Conservation (phyloP, 345 rosid genomes). For the Linum usitatissimum region DNA sequence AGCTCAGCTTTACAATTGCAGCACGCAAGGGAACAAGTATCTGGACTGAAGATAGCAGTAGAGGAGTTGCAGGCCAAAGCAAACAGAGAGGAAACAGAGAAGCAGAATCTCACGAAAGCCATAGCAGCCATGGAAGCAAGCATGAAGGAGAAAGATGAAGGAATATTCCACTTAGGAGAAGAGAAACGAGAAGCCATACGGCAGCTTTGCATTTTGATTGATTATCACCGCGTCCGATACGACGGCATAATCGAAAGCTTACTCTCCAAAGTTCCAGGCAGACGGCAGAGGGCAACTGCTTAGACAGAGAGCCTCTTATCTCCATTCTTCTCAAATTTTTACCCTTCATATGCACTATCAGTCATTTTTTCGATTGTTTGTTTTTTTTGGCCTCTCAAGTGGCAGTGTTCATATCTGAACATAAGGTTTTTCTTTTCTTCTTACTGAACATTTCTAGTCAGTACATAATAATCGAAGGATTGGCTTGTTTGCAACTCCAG, state of each 20-base stretch:
- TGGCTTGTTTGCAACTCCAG: background rate
- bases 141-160: slow-evolving; percentile 38
- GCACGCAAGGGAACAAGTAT: slow-evolving; percentile 28
- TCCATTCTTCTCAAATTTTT: background rate
- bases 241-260: slow-evolving; percentile 32
- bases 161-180: slow-evolving; percentile 40
- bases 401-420: background rate
- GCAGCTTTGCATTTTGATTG: slow-evolving; percentile 77
- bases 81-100: slow-evolving; percentile 42
- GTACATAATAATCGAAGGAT: background rate
- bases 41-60: slow-evolving; percentile 25
- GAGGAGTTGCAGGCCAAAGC: slow-evolving; percentile 33
- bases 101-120: slow-evolving; percentile 28
- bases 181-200: slow-evolving; percentile 90
- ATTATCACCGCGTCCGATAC: slow-evolving; percentile 56
- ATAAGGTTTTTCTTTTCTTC: background rate
- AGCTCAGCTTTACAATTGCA: slow-evolving; percentile 27
- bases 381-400: background rate
- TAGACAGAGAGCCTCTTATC: background rate
- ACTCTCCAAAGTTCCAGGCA: background rate
- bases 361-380: background rate
- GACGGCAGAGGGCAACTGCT: background rate
- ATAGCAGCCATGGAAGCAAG: slow-evolving; percentile 33
- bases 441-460: background rate
- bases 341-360: background rate